Conservation (phyloP, 257 asterid species). For the Solanum rostratum region DNA sequence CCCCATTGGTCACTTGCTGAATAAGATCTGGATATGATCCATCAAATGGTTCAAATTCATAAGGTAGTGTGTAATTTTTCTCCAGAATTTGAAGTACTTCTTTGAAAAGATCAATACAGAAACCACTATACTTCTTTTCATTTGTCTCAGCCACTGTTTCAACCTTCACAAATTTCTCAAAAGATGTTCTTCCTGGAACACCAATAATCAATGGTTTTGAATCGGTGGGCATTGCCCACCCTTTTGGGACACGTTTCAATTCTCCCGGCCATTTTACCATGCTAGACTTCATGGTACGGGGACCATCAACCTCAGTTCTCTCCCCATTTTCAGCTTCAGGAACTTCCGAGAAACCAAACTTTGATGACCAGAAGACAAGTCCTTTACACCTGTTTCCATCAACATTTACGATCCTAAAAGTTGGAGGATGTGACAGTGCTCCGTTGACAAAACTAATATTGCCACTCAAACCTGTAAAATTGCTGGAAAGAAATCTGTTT, state of each 20-base stretch:
- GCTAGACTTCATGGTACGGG: neutral
- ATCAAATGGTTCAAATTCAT: constrained; percentile 8
- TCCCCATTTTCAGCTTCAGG: neutral
- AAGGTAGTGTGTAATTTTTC: constrained; percentile 10
- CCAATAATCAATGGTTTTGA: constrained; percentile 24
- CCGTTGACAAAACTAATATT: constrained; percentile 6
- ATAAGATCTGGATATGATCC: constrained; percentile 15
- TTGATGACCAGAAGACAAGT: constrained; percentile 26
- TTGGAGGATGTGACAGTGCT: neutral
- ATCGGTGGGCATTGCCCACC: constrained; percentile 35
- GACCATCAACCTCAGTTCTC: neutral
- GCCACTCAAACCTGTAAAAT: constrained; percentile 33
- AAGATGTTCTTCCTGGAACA: constrained; percentile 14
- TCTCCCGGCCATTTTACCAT: constrained; percentile 33
- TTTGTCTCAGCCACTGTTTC: neutral
- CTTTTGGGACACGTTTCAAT: constrained; percentile 24
- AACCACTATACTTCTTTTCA: constrained; percentile 6
- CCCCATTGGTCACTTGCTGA: constrained; percentile 14
- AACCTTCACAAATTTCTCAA: constrained; percentile 18
- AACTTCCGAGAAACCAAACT: constrained; percentile 7
- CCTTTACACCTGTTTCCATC: constrained; percentile 22
- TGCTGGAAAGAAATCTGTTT: constrained; percentile 6
- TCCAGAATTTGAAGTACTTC: constrained; percentile 10
- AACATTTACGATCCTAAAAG: constrained; percentile 21
- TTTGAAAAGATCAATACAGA: constrained; percentile 24